Conservation (phyloP, 345 rosid species). For the Draba incana region DNA sequence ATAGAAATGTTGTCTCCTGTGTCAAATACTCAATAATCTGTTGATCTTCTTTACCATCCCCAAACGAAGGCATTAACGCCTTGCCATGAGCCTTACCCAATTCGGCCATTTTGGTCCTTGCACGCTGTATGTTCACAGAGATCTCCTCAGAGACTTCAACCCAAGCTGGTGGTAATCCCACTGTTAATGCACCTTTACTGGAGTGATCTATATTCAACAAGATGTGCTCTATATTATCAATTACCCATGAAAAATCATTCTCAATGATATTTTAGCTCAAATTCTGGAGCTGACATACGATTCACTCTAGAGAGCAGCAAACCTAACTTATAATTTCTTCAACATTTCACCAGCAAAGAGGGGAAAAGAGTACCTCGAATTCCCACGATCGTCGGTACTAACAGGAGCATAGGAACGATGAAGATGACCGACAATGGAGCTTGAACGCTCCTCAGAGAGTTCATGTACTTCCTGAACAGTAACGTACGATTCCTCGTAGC, state of each 20-base stretch:
- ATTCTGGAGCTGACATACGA: too few species aligned
- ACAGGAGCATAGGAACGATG: slow-evolving; percentile 78
- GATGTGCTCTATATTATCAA: too few species aligned
- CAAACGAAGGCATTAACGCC: slow-evolving; percentile 98
- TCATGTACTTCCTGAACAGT: slow-evolving; percentile 73
- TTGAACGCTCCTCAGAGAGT: slow-evolving; percentile 86
- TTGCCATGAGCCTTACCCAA: slow-evolving; percentile 92
- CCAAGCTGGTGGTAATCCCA: slow-evolving; percentile 95
- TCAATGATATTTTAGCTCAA: too few species aligned
- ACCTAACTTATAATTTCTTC: neutral
- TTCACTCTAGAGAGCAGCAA: neutral
- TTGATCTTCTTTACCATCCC: slow-evolving; percentile 96
- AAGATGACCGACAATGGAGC: slow-evolving; percentile 53
- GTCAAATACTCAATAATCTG: slow-evolving; percentile 77
- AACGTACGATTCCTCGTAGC: slow-evolving; percentile 86
- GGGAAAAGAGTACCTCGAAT: slow-evolving; percentile 57
- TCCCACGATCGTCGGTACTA: slow-evolving; percentile 86
- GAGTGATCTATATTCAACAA: too few species aligned
- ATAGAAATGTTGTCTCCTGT: slow-evolving; percentile 69
- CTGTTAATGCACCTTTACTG: slow-evolving; percentile 71
- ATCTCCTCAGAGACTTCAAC: slow-evolving; percentile 96
- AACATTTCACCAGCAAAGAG: slow-evolving; percentile 14
- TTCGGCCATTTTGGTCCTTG: slow-evolving; percentile 71
- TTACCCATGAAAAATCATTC: too few species aligned
- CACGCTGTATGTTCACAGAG: slow-evolving; percentile 75